These are phyloP conservation scores for Penicillium paradoxum DNA, from an alignment of 495 filamentous ascomycete genomes.

Conservation along the genomic window DNA sequence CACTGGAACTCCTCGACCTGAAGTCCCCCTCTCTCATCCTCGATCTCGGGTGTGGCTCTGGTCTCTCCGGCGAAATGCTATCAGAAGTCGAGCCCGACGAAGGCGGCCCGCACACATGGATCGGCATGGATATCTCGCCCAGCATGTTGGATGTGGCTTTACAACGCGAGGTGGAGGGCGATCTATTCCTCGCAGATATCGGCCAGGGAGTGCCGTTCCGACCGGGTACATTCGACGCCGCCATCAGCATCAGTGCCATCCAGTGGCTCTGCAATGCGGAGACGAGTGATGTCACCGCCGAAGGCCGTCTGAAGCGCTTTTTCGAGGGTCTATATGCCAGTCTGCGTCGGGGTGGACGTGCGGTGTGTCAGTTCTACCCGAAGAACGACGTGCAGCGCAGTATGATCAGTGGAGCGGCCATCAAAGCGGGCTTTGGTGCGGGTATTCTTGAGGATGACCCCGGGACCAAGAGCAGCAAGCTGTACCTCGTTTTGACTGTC, in stretches of 20 bases:
- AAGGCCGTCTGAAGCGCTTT: constrained; percentile 73
- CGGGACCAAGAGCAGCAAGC: constrained; percentile 88
- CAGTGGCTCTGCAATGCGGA: constrained; percentile 99
- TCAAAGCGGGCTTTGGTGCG: constrained; percentile 91
- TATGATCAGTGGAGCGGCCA: constrained; percentile 86
- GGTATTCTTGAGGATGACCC: constrained; percentile 93
- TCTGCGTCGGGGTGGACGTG: constrained; percentile 77
- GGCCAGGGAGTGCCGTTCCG: constrained; percentile 95
- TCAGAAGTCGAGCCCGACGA: constrained; percentile 58
- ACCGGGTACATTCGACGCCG: constrained; percentile 87
- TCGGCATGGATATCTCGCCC: constrained; percentile 91
- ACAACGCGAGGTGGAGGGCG: constrained; percentile 86
- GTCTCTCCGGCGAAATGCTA: constrained; percentile 90
- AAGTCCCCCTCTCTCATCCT: constrained; percentile 79
- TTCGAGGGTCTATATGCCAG: constrained; percentile 89
- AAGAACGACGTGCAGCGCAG: constrained; percentile 86
- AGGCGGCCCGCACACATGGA: constrained; percentile 85
- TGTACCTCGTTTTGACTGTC: constrained; percentile 91
- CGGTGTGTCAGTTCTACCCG: constrained; percentile 96
- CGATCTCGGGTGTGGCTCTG: constrained; percentile 92
- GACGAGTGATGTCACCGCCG: constrained; percentile 70
- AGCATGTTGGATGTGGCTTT: constrained; percentile 91
- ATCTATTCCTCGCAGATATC: constrained; percentile 86
- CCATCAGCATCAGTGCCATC: constrained; percentile 88
- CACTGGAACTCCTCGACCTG: constrained; percentile 83